Base-by-base conservation (phyloP, 2,329 filamentous ascomycete genomes). In the Coniochaeta hoffmannii region DNA sequence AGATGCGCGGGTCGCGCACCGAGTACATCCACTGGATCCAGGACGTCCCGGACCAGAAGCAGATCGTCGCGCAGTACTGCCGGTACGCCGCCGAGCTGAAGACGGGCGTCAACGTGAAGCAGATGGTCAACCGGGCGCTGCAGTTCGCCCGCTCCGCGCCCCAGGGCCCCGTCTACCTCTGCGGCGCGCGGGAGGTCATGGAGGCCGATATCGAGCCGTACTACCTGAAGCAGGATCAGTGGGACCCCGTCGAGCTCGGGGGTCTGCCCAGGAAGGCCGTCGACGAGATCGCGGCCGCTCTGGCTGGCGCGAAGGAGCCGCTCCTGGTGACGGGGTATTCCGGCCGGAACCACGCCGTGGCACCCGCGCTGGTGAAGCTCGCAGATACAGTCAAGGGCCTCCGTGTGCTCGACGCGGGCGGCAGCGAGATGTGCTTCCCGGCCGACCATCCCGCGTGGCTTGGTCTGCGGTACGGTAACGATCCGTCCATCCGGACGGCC, bases 11-110 rank as follows among this genome's bases (percentile, higher is more conserved):
- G 2, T 68, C 66, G 0, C 66, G 71, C 32, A 73, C 70, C 44
- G 71, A 73, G 62, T 67, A 74, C 62, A 75, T 75, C 61, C 73
- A 76, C 60, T 76, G 69, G 68, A 66, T 72, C 54, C 71, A 74
- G 59, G 71, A 74, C 53, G 70, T 71, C 14, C 71, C 70, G 5
- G 71, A 74, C 59, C 72, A 74, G 58, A 69, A 71, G 57, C 66
- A 68, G 36, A 74, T 96, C 57, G 75, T 96, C 3, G 76, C 82
- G 0, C 90, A 96, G 72, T 96, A 96, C 70, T 96, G 91, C 68
- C 81, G 90, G 10, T 96, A 94, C 65, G 74, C 86, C 0, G 89
- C 79, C 3, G 91, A 96, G 73, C 85, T 96, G 69, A 92, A 91
- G 73, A 87, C 87, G 2, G 90, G 89, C 15, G 82, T 82, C 65